Evolutionary conservation across 441 rosid species (phyloP).

Genomic region (Hura crepitans): DNA sequence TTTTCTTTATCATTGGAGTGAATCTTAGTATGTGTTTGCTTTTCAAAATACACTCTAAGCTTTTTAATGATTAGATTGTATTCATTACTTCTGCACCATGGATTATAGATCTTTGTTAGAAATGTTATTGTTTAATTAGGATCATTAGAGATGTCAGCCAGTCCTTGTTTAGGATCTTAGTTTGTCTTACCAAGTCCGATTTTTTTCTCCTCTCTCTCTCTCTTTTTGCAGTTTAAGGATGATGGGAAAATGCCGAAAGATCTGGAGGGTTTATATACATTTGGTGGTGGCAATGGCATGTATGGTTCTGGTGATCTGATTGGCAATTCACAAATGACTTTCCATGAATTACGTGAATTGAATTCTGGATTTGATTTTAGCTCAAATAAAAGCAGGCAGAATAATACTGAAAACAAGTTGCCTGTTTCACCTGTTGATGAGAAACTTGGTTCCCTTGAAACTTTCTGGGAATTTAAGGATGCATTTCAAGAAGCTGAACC

Average conservation of each 20-base stretch:
- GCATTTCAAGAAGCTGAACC: slow-evolving; percentile 33
- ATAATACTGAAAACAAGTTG: slow-evolving; percentile 25
- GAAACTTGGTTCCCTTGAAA: slow-evolving; percentile 29
- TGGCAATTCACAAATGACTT: slow-evolving; percentile 20
- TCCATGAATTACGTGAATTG: slow-evolving; percentile 33
- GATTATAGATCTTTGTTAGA: not conserved
- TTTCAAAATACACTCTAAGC: not conserved
- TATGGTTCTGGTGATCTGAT: slow-evolving; percentile 20
- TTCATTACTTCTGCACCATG: not conserved
- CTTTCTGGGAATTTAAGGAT: slow-evolving; percentile 46
- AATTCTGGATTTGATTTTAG: slow-evolving; percentile 35
- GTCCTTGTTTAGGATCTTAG: slow-evolving; percentile 9
- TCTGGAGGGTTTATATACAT: slow-evolving; percentile 13
- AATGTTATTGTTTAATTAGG: not conserved
- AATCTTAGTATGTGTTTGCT: not conserved
- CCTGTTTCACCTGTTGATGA: slow-evolving; percentile 26
- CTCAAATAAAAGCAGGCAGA: slow-evolving; percentile 28
- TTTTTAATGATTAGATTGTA: not conserved
- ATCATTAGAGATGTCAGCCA: not conserved
- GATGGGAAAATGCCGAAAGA: slow-evolving; percentile 23
- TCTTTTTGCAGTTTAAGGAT: slow-evolving; percentile 37
- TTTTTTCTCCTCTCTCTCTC: too few species aligned
- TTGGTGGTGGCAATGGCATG: slow-evolving; percentile 26
- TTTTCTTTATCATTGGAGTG: too few species aligned
- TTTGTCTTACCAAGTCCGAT: slow-evolving; percentile 22